Base-by-base conservation (phyloP, 2,329 filamentous ascomycete species). In the Calonectria crousiana region DNA sequence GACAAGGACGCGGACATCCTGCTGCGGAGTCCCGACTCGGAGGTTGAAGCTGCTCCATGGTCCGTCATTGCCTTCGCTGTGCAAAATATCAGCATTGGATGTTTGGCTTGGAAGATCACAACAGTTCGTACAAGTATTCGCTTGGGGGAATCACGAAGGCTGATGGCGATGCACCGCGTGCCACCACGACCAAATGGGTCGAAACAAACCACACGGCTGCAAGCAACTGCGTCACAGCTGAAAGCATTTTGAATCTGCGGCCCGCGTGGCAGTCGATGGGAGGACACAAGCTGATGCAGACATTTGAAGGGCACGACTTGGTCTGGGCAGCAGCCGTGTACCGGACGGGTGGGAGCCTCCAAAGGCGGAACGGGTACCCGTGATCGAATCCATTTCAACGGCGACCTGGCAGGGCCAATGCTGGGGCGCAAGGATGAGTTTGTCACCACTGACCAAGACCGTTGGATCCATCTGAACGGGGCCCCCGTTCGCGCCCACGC, bases 1-100 rank as follows among this genome's bases (percentile, higher is more conserved):
- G 10, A 69, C 52, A 18, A 69, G 67, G 4, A 69, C 51, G n/a
- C 52, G 67, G 34, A 60, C 36, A 23, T 69, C 67, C 30, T 69
- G 67, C 9, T 69, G 14, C 26, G 67, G 67, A 28, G 67, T 58
- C 10, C 67, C 67, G 36, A 69, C 51, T 49, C 67, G 67, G 32
- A 69, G 51, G 41, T 60, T 69, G 30, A 69, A 69, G 20, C 36
- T 60, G 36, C 67, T 69, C 67, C 67, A 69, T 36, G 67, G 67
- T 6, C 67, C 67, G 26, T 69, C 67, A n/a, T 69, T 69, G 11
- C 67, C 67, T n/a, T 69, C 67, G 18, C 67, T 69, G n/a, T 5
- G 9, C 6, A 36, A 20, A 47, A 36, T 34, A 4, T 60, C n/a
- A 69, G 32, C 13, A 14, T 41, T 4, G n/a, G 11, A 11, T 26